Evolutionary conservation across 306 rosid species (phyloP).

Genomic region (Morella rubra): DNA sequence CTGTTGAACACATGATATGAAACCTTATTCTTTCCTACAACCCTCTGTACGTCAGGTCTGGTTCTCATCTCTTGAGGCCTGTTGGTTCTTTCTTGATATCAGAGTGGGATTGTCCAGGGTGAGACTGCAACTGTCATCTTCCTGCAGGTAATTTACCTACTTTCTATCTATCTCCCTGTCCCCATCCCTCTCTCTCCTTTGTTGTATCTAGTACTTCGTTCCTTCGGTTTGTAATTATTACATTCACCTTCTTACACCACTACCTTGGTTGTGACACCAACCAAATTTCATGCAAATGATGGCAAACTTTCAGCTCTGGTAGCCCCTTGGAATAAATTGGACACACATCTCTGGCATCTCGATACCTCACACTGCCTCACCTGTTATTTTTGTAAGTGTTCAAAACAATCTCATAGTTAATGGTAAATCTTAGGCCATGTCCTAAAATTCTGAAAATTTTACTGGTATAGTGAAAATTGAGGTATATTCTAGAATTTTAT

Average conservation of each 20-base stretch:
- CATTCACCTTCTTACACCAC: too few species aligned
- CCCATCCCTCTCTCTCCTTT: not conserved
- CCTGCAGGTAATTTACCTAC: slow-evolving; percentile 1
- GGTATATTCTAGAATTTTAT: too few species aligned
- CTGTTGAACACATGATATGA: not conserved
- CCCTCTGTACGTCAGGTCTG: slow-evolving; percentile 20
- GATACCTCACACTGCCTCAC: slow-evolving; percentile 11
- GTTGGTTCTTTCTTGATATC: slow-evolving; percentile 16
- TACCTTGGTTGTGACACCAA: too few species aligned
- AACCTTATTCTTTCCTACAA: slow-evolving; percentile 3
- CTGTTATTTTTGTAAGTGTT: slow-evolving; percentile 10
- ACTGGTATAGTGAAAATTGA: too few species aligned
- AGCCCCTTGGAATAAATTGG: slow-evolving; percentile 9
- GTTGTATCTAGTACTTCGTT: not conserved
- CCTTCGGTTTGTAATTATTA: not conserved
- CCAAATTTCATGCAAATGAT: not conserved
- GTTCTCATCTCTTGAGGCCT: slow-evolving; percentile 27
- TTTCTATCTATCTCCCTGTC: not conserved
- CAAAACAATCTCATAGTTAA: not conserved
- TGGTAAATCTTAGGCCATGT: not conserved
- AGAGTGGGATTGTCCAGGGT: slow-evolving; percentile 19
- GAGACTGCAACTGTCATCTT: not conserved
- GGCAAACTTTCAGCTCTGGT: slow-evolving; percentile 11
- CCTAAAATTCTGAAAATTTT: too few species aligned
- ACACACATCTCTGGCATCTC: slow-evolving; percentile 15